These are phyloP conservation scores for Penicillium sp. DNA, from an alignment of 2,329 filamentous ascomycete genomes.

Conservation along the genomic window DNA sequence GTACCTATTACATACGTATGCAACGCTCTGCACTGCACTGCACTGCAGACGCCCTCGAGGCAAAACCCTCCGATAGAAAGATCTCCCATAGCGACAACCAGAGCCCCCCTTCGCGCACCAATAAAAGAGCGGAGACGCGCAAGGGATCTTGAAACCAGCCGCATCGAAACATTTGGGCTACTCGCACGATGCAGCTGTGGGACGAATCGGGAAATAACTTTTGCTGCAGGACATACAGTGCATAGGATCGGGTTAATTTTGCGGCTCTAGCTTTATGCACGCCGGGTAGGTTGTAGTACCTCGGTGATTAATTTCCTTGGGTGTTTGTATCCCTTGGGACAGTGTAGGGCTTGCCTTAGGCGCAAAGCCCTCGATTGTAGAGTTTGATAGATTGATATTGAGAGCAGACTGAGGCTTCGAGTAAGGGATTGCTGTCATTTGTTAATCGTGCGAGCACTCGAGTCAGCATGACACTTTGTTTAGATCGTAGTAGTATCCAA, in stretches of 20 bases:
- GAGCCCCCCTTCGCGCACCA: background rate
- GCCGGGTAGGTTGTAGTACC: background rate
- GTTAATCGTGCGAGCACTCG: background rate
- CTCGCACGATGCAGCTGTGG: slow-evolving; percentile 4
- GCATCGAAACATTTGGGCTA: slow-evolving; percentile 4
- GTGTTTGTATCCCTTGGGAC: background rate
- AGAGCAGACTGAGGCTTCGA: background rate
- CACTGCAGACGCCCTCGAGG: slow-evolving; percentile 1
- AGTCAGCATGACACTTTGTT: too few species aligned
- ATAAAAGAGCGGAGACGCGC: background rate
- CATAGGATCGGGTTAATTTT: background rate
- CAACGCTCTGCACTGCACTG: background rate
- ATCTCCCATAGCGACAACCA: slow-evolving; percentile 2
- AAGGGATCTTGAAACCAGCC: slow-evolving; percentile 1
- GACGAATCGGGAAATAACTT: background rate
- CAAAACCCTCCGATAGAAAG: background rate
- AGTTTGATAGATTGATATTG: background rate
- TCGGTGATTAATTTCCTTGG: background rate
- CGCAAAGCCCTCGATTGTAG: background rate
- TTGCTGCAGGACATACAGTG: background rate
- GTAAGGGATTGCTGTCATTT: background rate
- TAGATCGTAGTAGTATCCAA: background rate
- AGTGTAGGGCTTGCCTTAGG: background rate
- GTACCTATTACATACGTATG: slow-evolving; percentile 1
- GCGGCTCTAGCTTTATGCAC: background rate